These are phyloP conservation scores for Bryopsis sp. DNA, from an alignment of 139 green algal genomes.

Conservation along the genomic window DNA sequence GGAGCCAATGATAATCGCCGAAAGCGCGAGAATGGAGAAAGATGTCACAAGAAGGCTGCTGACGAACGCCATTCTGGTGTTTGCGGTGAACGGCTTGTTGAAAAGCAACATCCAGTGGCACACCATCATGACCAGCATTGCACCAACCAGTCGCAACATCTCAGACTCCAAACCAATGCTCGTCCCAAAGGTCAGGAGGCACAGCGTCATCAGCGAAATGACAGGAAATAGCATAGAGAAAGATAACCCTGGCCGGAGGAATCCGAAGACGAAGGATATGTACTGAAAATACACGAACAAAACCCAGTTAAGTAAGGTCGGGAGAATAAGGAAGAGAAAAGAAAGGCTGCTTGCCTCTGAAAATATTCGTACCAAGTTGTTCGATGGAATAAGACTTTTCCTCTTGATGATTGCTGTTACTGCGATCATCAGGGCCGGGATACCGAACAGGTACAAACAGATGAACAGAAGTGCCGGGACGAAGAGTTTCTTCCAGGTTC, in stretches of 20 bases:
- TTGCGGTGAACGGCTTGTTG: background rate
- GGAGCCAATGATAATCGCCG: background rate
- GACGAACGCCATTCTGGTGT: background rate
- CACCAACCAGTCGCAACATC: background rate
- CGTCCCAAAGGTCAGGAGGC: background rate
- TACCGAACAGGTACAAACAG: background rate
- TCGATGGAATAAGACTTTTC: too few relatives aligned
- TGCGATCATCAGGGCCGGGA: background rate
- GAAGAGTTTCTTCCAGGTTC: background rate
- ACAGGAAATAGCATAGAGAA: background rate
- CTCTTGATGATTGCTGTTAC: background rate
- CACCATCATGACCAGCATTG: background rate
- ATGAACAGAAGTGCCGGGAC: background rate
- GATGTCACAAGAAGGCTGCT: background rate
- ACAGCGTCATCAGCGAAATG: background rate
- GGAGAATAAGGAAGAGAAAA: too few relatives aligned
- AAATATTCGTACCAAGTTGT: too few relatives aligned
- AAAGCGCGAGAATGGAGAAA: background rate
- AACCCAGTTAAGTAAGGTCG: too few relatives aligned
- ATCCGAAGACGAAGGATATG: background rate
- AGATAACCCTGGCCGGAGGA: background rate
- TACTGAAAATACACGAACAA: background rate
- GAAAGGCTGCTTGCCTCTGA: too few relatives aligned
- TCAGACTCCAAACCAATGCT: background rate
- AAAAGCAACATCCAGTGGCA: background rate